Evolutionary conservation across 2,329 filamentous ascomycete genomes (phyloP), one percentile per base, ranked within the genome.

Genomic region (Scedosporium apiospermum): DNA sequence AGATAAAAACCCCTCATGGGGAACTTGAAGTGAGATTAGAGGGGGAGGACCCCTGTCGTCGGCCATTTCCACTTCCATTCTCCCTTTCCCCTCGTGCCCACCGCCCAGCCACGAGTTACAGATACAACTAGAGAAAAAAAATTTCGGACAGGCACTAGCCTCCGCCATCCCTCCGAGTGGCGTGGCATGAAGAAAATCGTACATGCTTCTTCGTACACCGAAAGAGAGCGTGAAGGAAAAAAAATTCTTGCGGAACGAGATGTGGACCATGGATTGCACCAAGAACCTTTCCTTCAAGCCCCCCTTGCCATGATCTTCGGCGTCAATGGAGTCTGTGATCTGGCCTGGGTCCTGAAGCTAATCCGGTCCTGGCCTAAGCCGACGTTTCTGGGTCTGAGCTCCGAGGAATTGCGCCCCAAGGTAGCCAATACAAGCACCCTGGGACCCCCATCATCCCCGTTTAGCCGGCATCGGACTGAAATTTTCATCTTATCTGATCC

Each of bases 401-500:
- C 55, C 27, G 34, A 41, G 55, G 55, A 38, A 58, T 14, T 55
- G 23, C 14, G 51, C 51, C 18, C 21, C 51, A 18, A 21, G 23
- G 51, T 23, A 55, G 51, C 51, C 51, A 55, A 55, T 55, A 55
- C 51, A 18, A 55, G 23, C 23, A 55, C 51, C 51, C 51, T 55
- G 21, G 51, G 34, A 38, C 34, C 51, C 51, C 51, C 51, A 7
- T 55, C 51, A 5, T 44, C 16, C 59, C 34, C 34, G 34, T 38
- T 38, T 38, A 38, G 27, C 61, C 61, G 61, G 61, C 61, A 62
- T 62, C 61, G 61, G 61, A 58, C 23, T 53, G 12, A 53, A 34
- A 38, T 34, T 60, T 53, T 66, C 70, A 81, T 81, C 78, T 81
- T 80, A 81, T 81, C 78, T 74, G 78, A 81, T 81, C 77, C 73